Evolutionary conservation across 2,329 filamentous ascomycete species (phyloP), one percentile per base, ranked within the genome.

Genomic region (Scedosporium dehoogii): DNA sequence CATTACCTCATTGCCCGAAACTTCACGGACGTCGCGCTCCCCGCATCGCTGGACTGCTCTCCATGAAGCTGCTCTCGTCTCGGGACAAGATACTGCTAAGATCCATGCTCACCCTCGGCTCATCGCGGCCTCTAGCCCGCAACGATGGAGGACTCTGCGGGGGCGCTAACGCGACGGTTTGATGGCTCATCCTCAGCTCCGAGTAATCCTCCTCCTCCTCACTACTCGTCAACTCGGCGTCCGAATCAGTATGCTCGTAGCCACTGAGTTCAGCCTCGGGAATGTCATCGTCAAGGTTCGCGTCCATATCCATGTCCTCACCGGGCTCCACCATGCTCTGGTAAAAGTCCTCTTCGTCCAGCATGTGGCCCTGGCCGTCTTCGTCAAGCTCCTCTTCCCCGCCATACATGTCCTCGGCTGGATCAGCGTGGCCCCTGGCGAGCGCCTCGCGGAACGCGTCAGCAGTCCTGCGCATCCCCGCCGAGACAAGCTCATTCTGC

Each of bases 221-320:
- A 64, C 79, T 81, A 69, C 79, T 83, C 64, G 74, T 80, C 60
- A 85, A 67, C 60, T 86, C 85, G 7, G 80, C 87, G 66, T 91
- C 88, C 2, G 87, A 88, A 73, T 91, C 89, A 7, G 89, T 91
- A 70, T 91, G 88, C 76, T 92, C 88, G 75, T 91, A 91, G 67
- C 84, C 83, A 27, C 79, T 83, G 69, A 76, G 78, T 68, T 85
- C 82, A 9, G 80, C 85, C 64, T 89, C 86, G 21, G 87, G 87
- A 42, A 91, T 83, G 64, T 88, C 86, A 58, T 85, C 86, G 70
- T 91, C 88, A 48, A 91, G 77, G 69, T 91, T 81, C n/a, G 81
- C 85, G 59, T 83, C 85, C 82, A 88, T 86, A 69, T 80, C 80
- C 75, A 84, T 77, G 65, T 79, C 77, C 62, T 62, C 65, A 44